Percentiles rank a stretch among this genome's conserved stretches.
These are phyloP conservation scores for Citrus reticulata DNA, from an alignment of 345 rosid genomes.

Conservation along the genomic window DNA sequence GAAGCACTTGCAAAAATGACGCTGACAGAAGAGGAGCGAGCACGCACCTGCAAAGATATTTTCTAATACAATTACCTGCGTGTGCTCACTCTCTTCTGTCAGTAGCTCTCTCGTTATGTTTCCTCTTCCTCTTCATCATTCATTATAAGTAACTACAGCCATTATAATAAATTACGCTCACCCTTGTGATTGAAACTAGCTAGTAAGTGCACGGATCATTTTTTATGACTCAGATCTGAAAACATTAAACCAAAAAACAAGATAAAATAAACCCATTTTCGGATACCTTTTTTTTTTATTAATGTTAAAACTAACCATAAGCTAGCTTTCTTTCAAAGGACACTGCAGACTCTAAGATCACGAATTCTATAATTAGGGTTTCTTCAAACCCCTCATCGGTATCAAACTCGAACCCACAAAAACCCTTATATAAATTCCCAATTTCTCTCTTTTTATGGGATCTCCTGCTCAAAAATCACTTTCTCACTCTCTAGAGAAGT, in stretches of 20 bases:
- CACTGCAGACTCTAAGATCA: background rate
- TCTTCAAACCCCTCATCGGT: background rate
- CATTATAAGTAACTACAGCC: too few relatives aligned
- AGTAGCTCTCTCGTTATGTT: constrained; percentile 19
- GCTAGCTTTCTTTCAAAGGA: background rate
- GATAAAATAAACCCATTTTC: background rate
- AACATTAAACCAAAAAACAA: background rate
- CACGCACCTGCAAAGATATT: constrained; percentile 53
- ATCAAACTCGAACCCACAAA: background rate
- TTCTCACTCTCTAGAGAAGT: background rate
- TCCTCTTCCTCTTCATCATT: background rate
- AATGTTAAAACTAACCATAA: background rate
- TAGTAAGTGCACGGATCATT: background rate
- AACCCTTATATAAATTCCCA: background rate
- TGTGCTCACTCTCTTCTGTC: constrained; percentile 90
- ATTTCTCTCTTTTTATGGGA: background rate
- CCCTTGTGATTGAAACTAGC: background rate
- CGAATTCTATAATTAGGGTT: constrained; percentile 10
- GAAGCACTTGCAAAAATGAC: constrained; percentile 9
- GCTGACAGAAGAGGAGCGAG: constrained; percentile 60
- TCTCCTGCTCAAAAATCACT: background rate
- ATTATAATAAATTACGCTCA: background rate
- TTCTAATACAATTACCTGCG: constrained; percentile 48
- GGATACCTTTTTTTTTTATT: background rate
- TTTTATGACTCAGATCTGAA: constrained; percentile 8